Evolutionary conservation across 129 eudicot genomes (phyloP).

Genomic region (Silybum marianum): DNA sequence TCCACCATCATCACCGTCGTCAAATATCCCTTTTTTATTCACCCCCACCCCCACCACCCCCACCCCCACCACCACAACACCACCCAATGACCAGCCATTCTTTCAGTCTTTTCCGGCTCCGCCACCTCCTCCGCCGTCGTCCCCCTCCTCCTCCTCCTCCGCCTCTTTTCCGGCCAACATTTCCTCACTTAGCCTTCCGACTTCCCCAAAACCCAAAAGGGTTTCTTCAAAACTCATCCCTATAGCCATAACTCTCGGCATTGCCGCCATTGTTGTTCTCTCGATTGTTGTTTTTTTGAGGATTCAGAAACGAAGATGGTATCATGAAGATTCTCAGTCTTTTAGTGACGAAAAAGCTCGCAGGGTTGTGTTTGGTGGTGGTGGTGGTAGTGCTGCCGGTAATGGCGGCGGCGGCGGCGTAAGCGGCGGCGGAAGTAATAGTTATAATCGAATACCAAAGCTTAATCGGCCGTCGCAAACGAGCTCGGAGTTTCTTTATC

Average conservation of each 20-base stretch:
- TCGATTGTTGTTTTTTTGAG: constrained; percentile 36
- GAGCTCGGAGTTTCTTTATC: constrained; percentile 70
- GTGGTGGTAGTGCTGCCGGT: neutral
- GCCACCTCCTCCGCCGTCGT: constrained; percentile 45
- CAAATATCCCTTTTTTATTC: constrained; percentile 35
- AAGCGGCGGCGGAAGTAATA: neutral
- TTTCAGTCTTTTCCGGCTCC: constrained; percentile 37
- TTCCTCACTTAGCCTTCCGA: constrained; percentile 63
- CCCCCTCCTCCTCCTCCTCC: constrained; percentile 29
- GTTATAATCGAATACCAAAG: constrained; percentile 38
- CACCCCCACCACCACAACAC: constrained; percentile 32
- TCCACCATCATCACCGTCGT: constrained; percentile 28
- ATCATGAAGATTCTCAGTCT: constrained; percentile 12
- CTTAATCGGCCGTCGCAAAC: constrained; percentile 62
- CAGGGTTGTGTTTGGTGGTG: constrained; percentile 1
- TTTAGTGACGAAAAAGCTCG: constrained; percentile 33
- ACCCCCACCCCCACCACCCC: constrained; percentile 38
- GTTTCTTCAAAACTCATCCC: constrained; percentile 58
- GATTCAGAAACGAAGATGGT: constrained; percentile 27
- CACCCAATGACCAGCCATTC: constrained; percentile 39
- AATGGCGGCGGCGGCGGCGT: neutral
- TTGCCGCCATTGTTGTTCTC: constrained; percentile 44
- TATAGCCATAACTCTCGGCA: constrained; percentile 49
- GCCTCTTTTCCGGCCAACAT: constrained; percentile 80
- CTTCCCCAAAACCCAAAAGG: constrained; percentile 46